A percentile compares a stretch with the other conserved stretches of the same genome.
phyloP scores from a whole-genome alignment of 441 rosid species.

The Erodium moschatum region DNA sequence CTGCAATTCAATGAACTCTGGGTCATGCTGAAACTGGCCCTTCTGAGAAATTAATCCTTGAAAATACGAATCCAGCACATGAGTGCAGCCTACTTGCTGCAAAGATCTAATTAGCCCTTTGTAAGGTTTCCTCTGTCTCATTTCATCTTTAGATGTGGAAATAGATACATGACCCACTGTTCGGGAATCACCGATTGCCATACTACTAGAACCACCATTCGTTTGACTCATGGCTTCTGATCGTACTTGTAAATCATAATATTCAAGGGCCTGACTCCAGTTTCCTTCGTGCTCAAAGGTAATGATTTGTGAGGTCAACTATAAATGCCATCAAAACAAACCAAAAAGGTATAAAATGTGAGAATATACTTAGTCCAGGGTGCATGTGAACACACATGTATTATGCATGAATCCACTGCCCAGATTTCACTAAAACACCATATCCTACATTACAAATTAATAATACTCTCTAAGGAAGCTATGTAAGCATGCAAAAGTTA shows the following conservation, averaged over 20 bases:
- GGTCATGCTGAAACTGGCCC: constrained; percentile 62
- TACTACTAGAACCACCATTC: constrained; percentile 33
- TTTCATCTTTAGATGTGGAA: constrained; percentile 38
- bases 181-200: constrained; percentile 28
- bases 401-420: constrained; percentile 1
- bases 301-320: constrained; percentile 85
- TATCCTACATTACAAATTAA: background rate
- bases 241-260: constrained; percentile 83
- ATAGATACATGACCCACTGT: constrained; percentile 24
- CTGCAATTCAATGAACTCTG: constrained; percentile 86
- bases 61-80: constrained; percentile 78
- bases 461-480: background rate
- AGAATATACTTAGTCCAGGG: constrained; percentile 23
- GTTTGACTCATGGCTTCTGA: constrained; percentile 41
- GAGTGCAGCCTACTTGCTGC: constrained; percentile 89
- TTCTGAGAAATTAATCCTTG: constrained; percentile 72
- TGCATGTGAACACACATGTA: background rate
- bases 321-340: constrained; percentile 24
- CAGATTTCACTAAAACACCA: background rate
- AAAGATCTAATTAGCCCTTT: constrained; percentile 88
- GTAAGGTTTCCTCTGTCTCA: constrained; percentile 54
- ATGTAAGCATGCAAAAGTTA: background rate
- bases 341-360: constrained; percentile 22
- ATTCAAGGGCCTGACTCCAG: constrained; percentile 94
- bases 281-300: constrained; percentile 95